Percentiles rank a stretch among this genome's conserved stretches.
Conservation (phyloP, 1,139 yeast species). For the Diutina sp. region DNA sequence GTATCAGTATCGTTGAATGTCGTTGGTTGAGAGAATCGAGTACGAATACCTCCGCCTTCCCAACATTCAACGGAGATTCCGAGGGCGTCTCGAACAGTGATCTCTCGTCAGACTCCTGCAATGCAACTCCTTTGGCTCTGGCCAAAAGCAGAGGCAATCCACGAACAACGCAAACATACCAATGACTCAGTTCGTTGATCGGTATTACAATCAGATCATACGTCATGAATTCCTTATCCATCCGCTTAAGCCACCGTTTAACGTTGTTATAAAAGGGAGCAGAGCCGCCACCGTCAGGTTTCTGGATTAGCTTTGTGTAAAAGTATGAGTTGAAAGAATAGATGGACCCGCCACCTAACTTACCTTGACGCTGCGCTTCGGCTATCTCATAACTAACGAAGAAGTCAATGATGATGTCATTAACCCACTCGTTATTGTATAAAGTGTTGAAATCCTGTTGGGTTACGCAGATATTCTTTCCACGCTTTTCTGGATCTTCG, state of each 20-base stretch:
- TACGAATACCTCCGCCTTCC: conserved; percentile 42
- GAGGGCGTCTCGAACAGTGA: neutral
- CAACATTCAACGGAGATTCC: neutral
- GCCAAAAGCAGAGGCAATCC: conserved; percentile 23
- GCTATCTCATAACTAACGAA: conserved; percentile 49
- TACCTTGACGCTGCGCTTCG: conserved; percentile 14
- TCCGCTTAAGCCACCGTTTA: conserved; percentile 66
- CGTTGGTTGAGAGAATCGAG: conserved; percentile 65
- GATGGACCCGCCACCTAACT: conserved; percentile 18
- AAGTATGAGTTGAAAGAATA: conserved; percentile 78
- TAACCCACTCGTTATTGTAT: conserved; percentile 63
- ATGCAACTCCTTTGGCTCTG: conserved; percentile 4
- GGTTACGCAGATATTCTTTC: conserved; percentile 33
- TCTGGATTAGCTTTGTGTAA: conserved; percentile 46
- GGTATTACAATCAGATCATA: conserved; percentile 65
- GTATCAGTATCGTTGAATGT: conserved; percentile 40
- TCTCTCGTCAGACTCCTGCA: neutral
- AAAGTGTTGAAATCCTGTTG: conserved; percentile 56
- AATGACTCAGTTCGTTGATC: conserved; percentile 68
- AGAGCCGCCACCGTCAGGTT: conserved; percentile 6
- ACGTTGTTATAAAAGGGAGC: conserved; percentile 48
- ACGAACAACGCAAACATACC: conserved; percentile 73
- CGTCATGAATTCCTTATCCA: conserved; percentile 38
- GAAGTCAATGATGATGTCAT: conserved; percentile 63
- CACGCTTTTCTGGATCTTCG: neutral